phyloP scores from a whole-genome alignment of 2,329 filamentous ascomycete species.

The Knufia fluminis region DNA sequence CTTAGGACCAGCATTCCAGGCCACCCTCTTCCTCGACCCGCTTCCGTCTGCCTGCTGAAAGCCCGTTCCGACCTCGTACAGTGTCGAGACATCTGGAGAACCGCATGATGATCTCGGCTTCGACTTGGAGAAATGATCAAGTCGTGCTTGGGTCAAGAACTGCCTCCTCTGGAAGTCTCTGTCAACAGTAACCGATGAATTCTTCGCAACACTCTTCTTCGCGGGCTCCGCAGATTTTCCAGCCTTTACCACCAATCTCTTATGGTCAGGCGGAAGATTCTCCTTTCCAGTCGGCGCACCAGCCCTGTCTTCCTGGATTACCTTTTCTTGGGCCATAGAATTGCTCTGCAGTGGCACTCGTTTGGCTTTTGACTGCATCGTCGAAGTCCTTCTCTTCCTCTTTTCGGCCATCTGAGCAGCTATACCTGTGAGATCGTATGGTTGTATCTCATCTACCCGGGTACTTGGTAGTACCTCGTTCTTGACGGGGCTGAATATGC shows the following conservation, averaged over 20 bases:
- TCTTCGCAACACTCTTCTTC: constrained; percentile 18
- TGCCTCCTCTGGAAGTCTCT: constrained; percentile 8
- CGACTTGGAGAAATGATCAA: constrained; percentile 1
- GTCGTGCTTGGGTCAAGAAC: constrained; percentile 5
- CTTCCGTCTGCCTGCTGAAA: not conserved
- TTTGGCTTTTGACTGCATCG: constrained; percentile 38
- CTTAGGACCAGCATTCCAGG: constrained; percentile 3
- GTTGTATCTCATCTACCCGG: constrained; percentile 12
- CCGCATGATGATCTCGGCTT: not conserved
- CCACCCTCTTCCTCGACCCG: not conserved
- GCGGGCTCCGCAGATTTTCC: not conserved
- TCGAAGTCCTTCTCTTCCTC: constrained; percentile 18
- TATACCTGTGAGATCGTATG: constrained; percentile 26
- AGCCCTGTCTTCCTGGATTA: constrained; percentile 29
- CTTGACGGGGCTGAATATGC: constrained; percentile 35
- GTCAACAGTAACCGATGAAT: not conserved
- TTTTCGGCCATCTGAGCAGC: constrained; percentile 29
- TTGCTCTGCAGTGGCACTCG: constrained; percentile 42
- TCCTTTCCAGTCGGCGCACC: constrained; percentile 53
- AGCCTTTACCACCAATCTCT: not conserved
- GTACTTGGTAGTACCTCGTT: constrained; percentile 12
- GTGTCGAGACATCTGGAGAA: not conserved
- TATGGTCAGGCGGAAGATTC: constrained; percentile 48
- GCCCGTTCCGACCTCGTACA: constrained; percentile 7
- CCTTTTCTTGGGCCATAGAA: constrained; percentile 32